phyloP scores from a whole-genome alignment of 2,329 filamentous ascomycete genomes.

The Sporothrix mexicana region DNA sequence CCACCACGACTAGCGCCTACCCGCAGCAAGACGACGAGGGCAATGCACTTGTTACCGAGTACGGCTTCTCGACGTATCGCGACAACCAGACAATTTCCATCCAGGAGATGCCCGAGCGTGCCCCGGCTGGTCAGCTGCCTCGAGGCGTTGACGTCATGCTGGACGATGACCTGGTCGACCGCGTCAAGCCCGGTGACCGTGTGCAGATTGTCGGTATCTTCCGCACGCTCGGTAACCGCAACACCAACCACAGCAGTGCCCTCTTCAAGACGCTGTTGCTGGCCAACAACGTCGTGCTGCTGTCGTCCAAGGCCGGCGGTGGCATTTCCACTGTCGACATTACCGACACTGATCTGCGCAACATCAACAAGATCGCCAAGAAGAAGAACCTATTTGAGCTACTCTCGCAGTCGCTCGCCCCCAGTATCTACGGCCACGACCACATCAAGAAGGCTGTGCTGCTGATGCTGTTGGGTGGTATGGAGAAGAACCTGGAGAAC shows the following conservation, averaged over 20 bases:
- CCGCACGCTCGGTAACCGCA: slow-evolving; percentile 91
- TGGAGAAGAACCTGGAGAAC: slow-evolving; percentile 98
- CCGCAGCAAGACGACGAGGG: slow-evolving; percentile 92
- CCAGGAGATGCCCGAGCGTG: slow-evolving; percentile 98
- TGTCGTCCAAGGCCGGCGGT: slow-evolving; percentile 95
- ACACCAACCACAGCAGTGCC: slow-evolving; percentile 86
- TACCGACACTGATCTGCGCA: slow-evolving; percentile 95
- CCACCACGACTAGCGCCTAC: slow-evolving; percentile 89
- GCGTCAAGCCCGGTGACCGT: slow-evolving; percentile 91
- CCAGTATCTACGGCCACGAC: slow-evolving; percentile 95
- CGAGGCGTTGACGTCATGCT: slow-evolving; percentile 95
- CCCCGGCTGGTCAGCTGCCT: slow-evolving; percentile 92
- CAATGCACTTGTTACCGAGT: slow-evolving; percentile 91
- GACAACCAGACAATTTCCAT: slow-evolving; percentile 98
- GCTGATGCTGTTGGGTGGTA: slow-evolving; percentile 90
- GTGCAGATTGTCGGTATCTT: slow-evolving; percentile 98
- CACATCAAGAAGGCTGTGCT: slow-evolving; percentile 98
- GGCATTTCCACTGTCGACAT: slow-evolving; percentile 91
- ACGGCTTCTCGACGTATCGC: slow-evolving; percentile 92
- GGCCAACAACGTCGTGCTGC: slow-evolving; percentile 91
- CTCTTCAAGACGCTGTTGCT: slow-evolving; percentile 94
- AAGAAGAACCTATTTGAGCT: slow-evolving; percentile 92
- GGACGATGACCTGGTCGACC: slow-evolving; percentile 94
- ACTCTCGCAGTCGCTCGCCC: slow-evolving; percentile 90
- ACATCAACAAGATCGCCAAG: slow-evolving; percentile 97